Evolutionary conservation across 2,329 filamentous ascomycete species (phyloP).

Genomic region (Fusarium palustre): DNA sequence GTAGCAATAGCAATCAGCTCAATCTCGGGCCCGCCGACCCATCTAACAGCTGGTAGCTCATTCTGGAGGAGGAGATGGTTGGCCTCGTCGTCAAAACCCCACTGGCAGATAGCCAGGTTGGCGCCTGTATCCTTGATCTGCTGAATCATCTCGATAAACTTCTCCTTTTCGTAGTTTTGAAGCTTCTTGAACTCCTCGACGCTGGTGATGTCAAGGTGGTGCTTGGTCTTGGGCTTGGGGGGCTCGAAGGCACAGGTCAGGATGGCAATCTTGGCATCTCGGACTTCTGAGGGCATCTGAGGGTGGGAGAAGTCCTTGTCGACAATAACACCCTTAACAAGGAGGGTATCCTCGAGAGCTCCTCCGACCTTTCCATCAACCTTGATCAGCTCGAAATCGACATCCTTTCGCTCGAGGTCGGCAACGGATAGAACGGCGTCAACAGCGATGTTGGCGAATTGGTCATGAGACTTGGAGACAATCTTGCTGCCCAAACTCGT

Average conservation of each 20-base stretch:
- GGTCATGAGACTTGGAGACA: constrained; percentile 97
- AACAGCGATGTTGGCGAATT: constrained; percentile 96
- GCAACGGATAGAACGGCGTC: constrained; percentile 97
- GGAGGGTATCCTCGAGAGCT: constrained; percentile 88
- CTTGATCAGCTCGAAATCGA: constrained; percentile 99
- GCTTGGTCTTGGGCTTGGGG: constrained; percentile 99
- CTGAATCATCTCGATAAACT: constrained; percentile 98
- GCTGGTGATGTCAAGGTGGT: constrained; percentile 96
- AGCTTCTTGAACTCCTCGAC: constrained; percentile 99
- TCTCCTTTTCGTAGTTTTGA: constrained; percentile 93
- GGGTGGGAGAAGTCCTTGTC: constrained; percentile 99
- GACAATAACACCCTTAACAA: constrained; percentile 97
- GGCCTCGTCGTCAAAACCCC: constrained; percentile 99
- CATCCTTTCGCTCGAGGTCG: constrained; percentile 94
- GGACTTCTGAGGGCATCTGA: constrained; percentile 97
- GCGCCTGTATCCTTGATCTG: constrained; percentile 98
- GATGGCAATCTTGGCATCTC: constrained; percentile 96
- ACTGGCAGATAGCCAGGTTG: constrained; percentile 98
- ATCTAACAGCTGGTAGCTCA: constrained; percentile 92
- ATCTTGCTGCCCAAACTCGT: constrained; percentile 99
- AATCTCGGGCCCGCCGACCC: constrained; percentile 98
- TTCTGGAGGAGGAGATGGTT: constrained; percentile 98
- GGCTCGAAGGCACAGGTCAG: constrained; percentile 98
- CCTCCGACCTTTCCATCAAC: constrained; percentile 98
- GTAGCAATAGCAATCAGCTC: constrained; percentile 98